Evolutionary conservation across 2,329 filamentous ascomycete species (phyloP), one percentile per base, ranked within the genome.

Genomic region (Colletotrichum sp.): DNA sequence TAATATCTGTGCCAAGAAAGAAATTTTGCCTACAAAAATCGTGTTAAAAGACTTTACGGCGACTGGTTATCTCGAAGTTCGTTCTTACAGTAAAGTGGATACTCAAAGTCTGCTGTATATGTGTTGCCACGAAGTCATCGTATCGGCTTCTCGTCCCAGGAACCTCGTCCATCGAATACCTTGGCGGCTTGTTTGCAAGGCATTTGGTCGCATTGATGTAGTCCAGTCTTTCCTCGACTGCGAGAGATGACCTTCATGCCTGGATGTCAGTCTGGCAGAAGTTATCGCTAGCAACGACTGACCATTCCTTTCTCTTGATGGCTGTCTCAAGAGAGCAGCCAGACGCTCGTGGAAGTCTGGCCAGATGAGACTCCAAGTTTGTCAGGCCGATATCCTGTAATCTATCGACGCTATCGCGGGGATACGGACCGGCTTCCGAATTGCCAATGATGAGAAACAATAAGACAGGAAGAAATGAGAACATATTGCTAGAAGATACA

Each of bases 1-100:
- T 85, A 88, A 79, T 85, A 85, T n/a, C 86, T 81, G 77, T 88
- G 86, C 86, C 86, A 88, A 13, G 84, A 83, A 66, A 88, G 79
- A 78, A 88, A 85, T 79, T 79, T 84, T 28, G 82, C 82, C 82
- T 84, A 63, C 5, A 36, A 2, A 5, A 4, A 0, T 8, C 6
- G 0, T 10, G 30, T 18, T 16, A 21, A 8, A 3, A 34, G 9
- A 9, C 5, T 15, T 32, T 16, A 30, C 15, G 5, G 9, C 15
- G 1, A 28, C 26, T 18, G 5, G 26, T 6, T 6, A 9, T 0
- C 8, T 15, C 2, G 16, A 3, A 10, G 1, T 15, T 1, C 18
- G 6, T 6, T 52, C 78, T 64, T 75, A 81, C 79, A 21, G 81
- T 83, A 21, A 73, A 75, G 66, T 83, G 79, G 68, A 81, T 78